Conservation (phyloP, 2,329 filamentous ascomycete species). For the Colletotrichum sp. region DNA sequence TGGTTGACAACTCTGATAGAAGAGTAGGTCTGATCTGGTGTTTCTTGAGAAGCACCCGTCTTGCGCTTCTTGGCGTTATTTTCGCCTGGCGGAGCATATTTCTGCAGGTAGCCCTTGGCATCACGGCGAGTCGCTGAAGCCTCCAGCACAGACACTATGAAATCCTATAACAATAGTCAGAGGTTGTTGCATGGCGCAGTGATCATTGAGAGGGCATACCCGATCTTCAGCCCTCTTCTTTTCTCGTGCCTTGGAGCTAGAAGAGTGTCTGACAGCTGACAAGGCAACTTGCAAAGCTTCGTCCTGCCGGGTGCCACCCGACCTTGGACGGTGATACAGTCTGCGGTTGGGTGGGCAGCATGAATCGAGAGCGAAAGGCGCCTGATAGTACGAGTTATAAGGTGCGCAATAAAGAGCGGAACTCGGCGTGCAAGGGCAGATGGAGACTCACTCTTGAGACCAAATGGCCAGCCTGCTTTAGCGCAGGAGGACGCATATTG, state of each 20-base stretch:
- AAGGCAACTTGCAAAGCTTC: conserved; percentile 11
- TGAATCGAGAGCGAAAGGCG: conserved; percentile 5
- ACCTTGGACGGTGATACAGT: conserved; percentile 13
- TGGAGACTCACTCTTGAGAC: conserved; percentile 1
- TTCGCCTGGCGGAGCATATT: conserved; percentile 59
- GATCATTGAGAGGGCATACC: conserved; percentile 32
- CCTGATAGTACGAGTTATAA: neutral
- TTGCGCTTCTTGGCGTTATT: neutral
- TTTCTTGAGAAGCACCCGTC: neutral
- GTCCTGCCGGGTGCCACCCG: neutral
- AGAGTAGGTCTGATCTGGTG: conserved; percentile 17
- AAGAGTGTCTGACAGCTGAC: conserved; percentile 14
- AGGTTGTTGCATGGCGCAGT: neutral
- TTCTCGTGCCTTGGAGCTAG: conserved; percentile 29
- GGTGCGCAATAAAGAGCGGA: neutral
- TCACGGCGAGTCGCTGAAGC: conserved; percentile 92
- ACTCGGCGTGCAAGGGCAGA: neutral
- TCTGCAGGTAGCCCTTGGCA: conserved; percentile 88
- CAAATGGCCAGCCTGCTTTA: conserved; percentile 11
- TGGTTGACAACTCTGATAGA: conserved; percentile 33
- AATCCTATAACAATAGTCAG: conserved; percentile 61
- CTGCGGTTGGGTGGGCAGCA: neutral
- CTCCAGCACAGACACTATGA: conserved; percentile 84
- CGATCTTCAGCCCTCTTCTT: conserved; percentile 53
- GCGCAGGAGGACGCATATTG: conserved; percentile 8